Conservation (phyloP, 23 red algal genomes). For the Pyropia yezoensis region DNA sequence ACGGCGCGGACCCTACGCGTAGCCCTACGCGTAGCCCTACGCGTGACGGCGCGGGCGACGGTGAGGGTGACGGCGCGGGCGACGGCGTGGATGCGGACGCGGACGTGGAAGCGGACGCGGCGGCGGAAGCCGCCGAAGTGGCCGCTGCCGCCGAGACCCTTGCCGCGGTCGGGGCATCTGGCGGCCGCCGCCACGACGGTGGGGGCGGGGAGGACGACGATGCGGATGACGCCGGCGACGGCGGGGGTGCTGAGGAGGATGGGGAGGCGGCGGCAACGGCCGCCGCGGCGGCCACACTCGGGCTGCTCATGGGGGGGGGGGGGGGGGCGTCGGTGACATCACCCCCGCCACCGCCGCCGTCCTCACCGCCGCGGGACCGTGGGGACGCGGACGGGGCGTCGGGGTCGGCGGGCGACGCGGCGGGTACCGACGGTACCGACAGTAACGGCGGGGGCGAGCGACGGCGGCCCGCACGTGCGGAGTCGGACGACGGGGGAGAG, state of each 20-base stretch:
- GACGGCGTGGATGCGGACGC: too few relatives aligned
- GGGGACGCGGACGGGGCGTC: not conserved
- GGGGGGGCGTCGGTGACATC: not conserved
- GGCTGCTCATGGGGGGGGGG: not conserved
- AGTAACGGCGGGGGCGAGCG: conserved; percentile 1
- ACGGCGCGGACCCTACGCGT: not conserved
- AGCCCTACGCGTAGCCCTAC: too few relatives aligned
- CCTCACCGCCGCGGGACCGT: not conserved
- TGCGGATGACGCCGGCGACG: too few relatives aligned
- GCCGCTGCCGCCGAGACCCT: too few relatives aligned
- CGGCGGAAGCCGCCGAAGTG: too few relatives aligned
- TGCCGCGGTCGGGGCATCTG: too few relatives aligned
- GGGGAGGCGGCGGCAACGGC: not conserved
- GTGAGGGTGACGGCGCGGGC: too few relatives aligned
- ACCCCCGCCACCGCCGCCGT: not conserved
- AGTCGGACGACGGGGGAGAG: not conserved
- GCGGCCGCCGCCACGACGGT: too few relatives aligned
- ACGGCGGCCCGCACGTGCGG: not conserved
- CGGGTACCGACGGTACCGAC: not conserved
- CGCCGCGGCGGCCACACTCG: not conserved
- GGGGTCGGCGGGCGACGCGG: not conserved
- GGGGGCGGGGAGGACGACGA: too few relatives aligned
- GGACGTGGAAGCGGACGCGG: too few relatives aligned
- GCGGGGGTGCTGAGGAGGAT: not conserved
- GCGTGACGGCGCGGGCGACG: too few relatives aligned